A percentile compares a stretch with the other conserved stretches of the same genome.
Evolutionary conservation across 192 early-diverging fungal species (phyloP).

Genomic region (Podila horticola): DNA sequence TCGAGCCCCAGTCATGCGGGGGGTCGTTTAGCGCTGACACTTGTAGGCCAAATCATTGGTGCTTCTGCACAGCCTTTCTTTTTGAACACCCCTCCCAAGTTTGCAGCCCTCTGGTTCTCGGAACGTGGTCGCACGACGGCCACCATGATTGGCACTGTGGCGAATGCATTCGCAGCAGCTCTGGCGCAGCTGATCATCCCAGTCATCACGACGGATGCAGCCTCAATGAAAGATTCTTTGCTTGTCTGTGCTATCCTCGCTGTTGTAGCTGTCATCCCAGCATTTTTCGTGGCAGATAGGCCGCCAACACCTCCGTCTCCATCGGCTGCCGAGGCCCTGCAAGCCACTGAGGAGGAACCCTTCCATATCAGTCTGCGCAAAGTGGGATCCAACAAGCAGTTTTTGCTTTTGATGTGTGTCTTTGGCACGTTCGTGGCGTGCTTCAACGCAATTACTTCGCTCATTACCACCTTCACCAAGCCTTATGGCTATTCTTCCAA

Average conservation of each 20-base stretch:
- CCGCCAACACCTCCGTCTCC: slow-evolving; percentile 63
- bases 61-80: slow-evolving; percentile 64
- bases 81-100: slow-evolving; percentile 64
- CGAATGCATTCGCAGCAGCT: slow-evolving; percentile 59
- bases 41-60: slow-evolving; percentile 61
- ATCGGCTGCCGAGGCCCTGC: slow-evolving; percentile 51
- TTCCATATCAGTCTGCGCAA: slow-evolving; percentile 52
- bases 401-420: slow-evolving; percentile 54
- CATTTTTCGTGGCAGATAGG: slow-evolving; percentile 50
- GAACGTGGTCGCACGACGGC: slow-evolving; percentile 58
- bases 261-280: slow-evolving; percentile 49
- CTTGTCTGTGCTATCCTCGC: slow-evolving; percentile 56
- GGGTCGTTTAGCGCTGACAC: slow-evolving; percentile 52
- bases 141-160: slow-evolving; percentile 57
- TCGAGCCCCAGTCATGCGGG: slow-evolving; percentile 28
- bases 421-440: slow-evolving; percentile 61
- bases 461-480: slow-evolving; percentile 56
- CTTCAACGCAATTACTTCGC: slow-evolving; percentile 56
- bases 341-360: slow-evolving; percentile 34
- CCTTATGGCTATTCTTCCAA: slow-evolving; percentile 57
- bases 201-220: slow-evolving; percentile 45
- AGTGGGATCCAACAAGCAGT: slow-evolving; percentile 53
- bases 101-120: slow-evolving; percentile 63
- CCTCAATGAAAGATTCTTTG: slow-evolving; percentile 41
- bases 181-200: slow-evolving; percentile 63